Evolutionary conservation across 2,329 filamentous ascomycete species (phyloP), one percentile per base, ranked within the genome.

Genomic region (Colletotrichum sp.): DNA sequence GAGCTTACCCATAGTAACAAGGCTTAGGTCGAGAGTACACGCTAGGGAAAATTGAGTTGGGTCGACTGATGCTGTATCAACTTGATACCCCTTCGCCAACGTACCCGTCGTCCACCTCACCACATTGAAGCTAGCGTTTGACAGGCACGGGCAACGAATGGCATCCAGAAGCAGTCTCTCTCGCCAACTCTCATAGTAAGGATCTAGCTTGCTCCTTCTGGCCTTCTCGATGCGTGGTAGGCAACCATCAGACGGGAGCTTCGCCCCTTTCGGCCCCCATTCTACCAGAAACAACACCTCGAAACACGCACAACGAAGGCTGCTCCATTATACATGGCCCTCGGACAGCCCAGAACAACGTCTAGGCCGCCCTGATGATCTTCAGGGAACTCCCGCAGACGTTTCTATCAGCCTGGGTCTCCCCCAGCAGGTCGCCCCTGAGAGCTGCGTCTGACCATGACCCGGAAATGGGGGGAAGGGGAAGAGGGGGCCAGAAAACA

Each of bases 211-310:
- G n/a, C n/a, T n/a, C n/a, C 43, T 48, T 21, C 43, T 21, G n/a
- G 43, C n/a, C 43, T 52, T 3, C 43, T 52, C 43, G 6, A 13
- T n/a, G 15, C 24, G 61, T 38, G 21, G 32, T 6, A 65, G 18
- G 64, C 28, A 24, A 13, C 24, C n/a, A 30, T n/a, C 26, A 21
- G 8, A 63, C 28, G 28, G 18, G 28, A 21, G 30, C 15, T 36
- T 63, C 30, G 58, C 58, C 58, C n/a, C 58, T 34, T 34, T 21
- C n/a, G 58, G 58, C 58, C 58, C 58, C 58, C 30, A 24, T 63
- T 63, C 0, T 36, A 63, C 13, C 9, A 36, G 30, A 34, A 15
- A 63, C 58, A 16, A 63, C 30, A 24, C 28, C 3, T 63, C n/a
- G 30, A 63, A 63, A 36, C 30, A 61, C 58, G 8, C 18, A 28